Conservation (phyloP, 805 yeast genomes). For the Wickerhamomyces pijperi region DNA sequence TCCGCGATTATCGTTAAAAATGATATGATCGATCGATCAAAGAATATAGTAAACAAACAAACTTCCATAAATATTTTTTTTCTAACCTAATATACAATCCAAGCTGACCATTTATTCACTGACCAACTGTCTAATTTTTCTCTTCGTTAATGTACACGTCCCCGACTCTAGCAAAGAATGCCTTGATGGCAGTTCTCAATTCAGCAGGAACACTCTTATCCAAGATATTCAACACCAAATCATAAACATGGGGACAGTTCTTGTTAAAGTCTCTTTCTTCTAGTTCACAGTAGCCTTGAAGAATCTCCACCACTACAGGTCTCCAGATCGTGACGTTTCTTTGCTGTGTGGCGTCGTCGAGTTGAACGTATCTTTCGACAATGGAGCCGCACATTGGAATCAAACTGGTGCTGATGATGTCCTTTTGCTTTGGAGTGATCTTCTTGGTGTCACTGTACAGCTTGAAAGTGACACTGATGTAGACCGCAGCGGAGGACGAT, state of each 20-base stretch:
- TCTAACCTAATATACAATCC: too few relatives aligned
- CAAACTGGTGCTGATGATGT: conserved; percentile 38
- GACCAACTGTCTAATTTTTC: conserved; percentile 1
- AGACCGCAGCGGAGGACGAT: conserved; percentile 80
- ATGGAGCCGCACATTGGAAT: conserved; percentile 65
- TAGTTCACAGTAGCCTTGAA: conserved; percentile 71
- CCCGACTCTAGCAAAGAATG: conserved; percentile 47
- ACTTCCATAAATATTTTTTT: too few relatives aligned
- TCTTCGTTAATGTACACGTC: conserved; percentile 28
- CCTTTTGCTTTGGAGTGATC: conserved; percentile 33
- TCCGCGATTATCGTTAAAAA: too few relatives aligned
- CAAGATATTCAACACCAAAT: conserved; percentile 44
- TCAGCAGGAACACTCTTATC: conserved; percentile 53
- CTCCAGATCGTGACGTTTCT: conserved; percentile 79
- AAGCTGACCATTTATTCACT: too few relatives aligned
- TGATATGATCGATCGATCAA: too few relatives aligned
- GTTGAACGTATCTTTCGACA: conserved; percentile 53
- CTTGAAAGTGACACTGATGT: conserved; percentile 68
- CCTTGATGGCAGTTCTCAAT: conserved; percentile 47
- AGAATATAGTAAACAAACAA: too few relatives aligned
- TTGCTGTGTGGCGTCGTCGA: conserved; percentile 67
- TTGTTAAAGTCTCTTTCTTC: conserved; percentile 58
- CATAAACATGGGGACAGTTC: conserved; percentile 51
- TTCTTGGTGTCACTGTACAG: conserved; percentile 59
- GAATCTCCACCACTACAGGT: conserved; percentile 83